Percentiles rank a stretch among this genome's conserved stretches.
Conservation (phyloP, 495 filamentous ascomycete genomes). For the Margaritispora aquatica region DNA sequence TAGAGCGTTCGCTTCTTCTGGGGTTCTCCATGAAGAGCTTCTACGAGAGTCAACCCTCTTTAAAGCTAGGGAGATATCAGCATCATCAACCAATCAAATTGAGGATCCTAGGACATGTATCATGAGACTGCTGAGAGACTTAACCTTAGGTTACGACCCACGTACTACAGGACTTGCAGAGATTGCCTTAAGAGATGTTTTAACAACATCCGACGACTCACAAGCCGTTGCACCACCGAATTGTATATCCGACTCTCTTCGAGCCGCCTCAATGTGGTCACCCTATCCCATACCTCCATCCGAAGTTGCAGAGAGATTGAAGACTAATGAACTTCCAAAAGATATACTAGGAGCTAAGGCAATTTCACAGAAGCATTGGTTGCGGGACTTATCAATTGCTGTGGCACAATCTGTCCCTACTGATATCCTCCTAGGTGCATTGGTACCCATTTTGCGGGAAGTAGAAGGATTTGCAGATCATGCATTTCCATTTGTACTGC, state of each 20-base stretch:
- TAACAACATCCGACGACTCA: conserved; percentile 38
- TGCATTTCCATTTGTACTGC: conserved; percentile 72
- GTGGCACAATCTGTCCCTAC: conserved; percentile 53
- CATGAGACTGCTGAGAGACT: conserved; percentile 57
- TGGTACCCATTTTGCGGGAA: conserved; percentile 53
- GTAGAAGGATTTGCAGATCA: conserved; percentile 63
- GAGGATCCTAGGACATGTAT: conserved; percentile 44
- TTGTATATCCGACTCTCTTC: conserved; percentile 5
- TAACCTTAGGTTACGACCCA: conserved; percentile 58
- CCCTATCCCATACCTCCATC: conserved; percentile 41
- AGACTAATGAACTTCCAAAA: neutral
- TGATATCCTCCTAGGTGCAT: conserved; percentile 59
- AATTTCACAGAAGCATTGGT: conserved; percentile 47
- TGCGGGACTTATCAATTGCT: conserved; percentile 53
- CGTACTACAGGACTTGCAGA: conserved; percentile 70
- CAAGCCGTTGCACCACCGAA: conserved; percentile 1
- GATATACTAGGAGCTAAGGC: conserved; percentile 21
- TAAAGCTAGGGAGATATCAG: conserved; percentile 37
- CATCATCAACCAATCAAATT: conserved; percentile 9
- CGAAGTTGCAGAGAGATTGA: conserved; percentile 26
- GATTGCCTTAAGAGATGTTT: conserved; percentile 62
- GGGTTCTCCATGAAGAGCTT: conserved; percentile 52
- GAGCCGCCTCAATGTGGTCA: conserved; percentile 39
- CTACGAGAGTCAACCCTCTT: conserved; percentile 50
- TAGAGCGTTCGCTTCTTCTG: conserved; percentile 72